Percentiles rank a stretch among this genome's conserved stretches.
These are phyloP conservation scores for Chaetomium olivaceum DNA, from an alignment of 2,329 filamentous ascomycete genomes.

Conservation along the genomic window DNA sequence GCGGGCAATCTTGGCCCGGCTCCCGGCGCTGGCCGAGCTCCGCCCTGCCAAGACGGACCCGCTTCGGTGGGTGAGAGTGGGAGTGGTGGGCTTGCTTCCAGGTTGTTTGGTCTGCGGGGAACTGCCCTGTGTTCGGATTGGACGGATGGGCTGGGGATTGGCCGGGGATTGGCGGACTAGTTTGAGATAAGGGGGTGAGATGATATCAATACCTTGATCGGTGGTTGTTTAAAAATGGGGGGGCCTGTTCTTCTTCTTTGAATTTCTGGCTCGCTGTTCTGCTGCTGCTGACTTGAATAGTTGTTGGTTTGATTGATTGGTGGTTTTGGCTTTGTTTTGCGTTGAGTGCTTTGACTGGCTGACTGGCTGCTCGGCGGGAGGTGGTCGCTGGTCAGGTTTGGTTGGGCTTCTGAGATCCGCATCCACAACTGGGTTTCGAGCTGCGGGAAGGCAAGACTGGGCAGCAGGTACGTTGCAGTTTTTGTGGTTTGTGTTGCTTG, in stretches of 20 bases:
- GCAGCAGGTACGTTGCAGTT: too few relatives aligned
- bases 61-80: neutral
- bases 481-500: too few relatives aligned
- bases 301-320: neutral
- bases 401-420: too few relatives aligned
- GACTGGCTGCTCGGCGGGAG: neutral
- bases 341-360: neutral
- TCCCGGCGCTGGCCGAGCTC: constrained; percentile 13
- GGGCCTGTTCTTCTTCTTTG: too few relatives aligned
- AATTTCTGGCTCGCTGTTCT: neutral
- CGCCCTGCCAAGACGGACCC: constrained; percentile 9
- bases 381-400: neutral
- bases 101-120: too few relatives aligned
- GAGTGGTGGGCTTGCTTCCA: too few relatives aligned
- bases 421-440: too few relatives aligned
- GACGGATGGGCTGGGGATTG: neutral
- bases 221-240: too few relatives aligned
- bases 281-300: too few relatives aligned
- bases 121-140: neutral
- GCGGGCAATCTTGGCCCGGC: neutral
- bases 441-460: too few relatives aligned
- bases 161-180: neutral
- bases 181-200: too few relatives aligned
- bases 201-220: neutral
- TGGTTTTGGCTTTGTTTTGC: neutral